These are phyloP conservation scores for Nyctanthes arbortristis DNA, from an alignment of 257 asterid genomes.

Conservation along the genomic window DNA sequence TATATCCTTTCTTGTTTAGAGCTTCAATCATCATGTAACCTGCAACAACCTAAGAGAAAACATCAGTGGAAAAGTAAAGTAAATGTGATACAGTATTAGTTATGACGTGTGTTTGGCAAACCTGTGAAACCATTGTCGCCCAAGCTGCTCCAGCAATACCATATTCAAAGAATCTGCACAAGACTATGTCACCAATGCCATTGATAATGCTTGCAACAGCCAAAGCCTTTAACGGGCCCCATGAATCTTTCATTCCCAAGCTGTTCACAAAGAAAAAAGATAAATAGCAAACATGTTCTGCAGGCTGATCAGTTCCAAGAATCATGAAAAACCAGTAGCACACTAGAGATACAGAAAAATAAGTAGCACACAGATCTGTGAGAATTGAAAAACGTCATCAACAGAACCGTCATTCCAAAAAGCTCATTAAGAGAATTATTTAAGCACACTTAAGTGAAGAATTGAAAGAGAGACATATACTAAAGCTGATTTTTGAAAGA, in stretches of 20 bases:
- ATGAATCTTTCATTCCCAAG: constrained; percentile 96
- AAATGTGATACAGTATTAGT: constrained; percentile 12
- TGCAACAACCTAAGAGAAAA: constrained; percentile 77
- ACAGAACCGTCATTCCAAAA: neutral
- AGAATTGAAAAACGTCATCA: neutral
- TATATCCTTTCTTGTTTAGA: constrained; percentile 75
- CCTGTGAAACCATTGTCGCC: constrained; percentile 99
- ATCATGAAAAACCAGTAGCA: no score
- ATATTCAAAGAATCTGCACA: constrained; percentile 75
- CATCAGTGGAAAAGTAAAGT: constrained; percentile 16
- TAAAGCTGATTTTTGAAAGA: constrained; percentile 1
- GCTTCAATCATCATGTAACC: constrained; percentile 86
- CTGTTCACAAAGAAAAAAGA: constrained; percentile 44
- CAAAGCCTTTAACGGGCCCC: constrained; percentile 98
- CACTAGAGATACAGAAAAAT: no score
- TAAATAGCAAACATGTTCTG: constrained; percentile 5
- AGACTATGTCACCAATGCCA: constrained; percentile 81
- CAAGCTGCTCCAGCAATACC: constrained; percentile 99
- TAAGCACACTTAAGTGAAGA: constrained; percentile 8
- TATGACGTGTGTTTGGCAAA: constrained; percentile 31
- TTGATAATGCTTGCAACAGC: constrained; percentile 80
- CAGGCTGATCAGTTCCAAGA: constrained; percentile 13
- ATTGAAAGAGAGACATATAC: constrained; percentile 11
- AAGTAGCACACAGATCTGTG: constrained; percentile 2
- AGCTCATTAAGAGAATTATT: constrained; percentile 1